phyloP scores from a whole-genome alignment of 768 basidiomycete species.

The Phaeotremella fagi region DNA sequence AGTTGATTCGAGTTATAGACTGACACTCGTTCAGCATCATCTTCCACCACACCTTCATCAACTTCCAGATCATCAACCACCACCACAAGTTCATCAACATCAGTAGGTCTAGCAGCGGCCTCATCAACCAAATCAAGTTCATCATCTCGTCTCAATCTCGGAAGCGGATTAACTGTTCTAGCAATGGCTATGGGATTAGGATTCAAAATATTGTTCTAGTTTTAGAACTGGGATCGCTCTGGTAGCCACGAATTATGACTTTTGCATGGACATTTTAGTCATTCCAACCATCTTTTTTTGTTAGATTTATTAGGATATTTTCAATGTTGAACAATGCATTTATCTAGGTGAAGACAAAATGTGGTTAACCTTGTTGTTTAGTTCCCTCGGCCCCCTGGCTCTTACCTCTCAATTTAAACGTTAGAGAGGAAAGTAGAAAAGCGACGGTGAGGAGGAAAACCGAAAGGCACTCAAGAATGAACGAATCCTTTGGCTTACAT shows the following conservation, averaged over 20 bases:
- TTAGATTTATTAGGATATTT: too few relatives aligned
- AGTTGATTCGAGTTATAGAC: neutral
- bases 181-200: neutral
- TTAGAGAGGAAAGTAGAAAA: neutral
- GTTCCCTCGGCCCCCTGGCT: too few relatives aligned
- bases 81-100: neutral
- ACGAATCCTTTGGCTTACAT: too few relatives aligned
- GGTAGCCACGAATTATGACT: neutral
- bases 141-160: neutral
- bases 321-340: too few relatives aligned
- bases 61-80: neutral
- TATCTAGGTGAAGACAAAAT: too few relatives aligned
- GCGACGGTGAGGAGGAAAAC: neutral
- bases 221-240: neutral
- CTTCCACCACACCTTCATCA: neutral
- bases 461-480: neutral
- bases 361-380: too few relatives aligned
- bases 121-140: slow-evolving; percentile 7
- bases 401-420: too few relatives aligned
- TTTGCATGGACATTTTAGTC: too few relatives aligned
- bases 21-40: slow-evolving; percentile 1
- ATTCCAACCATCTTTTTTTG: too few relatives aligned
- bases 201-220: neutral
- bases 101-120: neutral
- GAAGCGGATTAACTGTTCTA: neutral